Base-by-base conservation (phyloP, 345 rosid genomes). In the Psidium guajava region DNA sequence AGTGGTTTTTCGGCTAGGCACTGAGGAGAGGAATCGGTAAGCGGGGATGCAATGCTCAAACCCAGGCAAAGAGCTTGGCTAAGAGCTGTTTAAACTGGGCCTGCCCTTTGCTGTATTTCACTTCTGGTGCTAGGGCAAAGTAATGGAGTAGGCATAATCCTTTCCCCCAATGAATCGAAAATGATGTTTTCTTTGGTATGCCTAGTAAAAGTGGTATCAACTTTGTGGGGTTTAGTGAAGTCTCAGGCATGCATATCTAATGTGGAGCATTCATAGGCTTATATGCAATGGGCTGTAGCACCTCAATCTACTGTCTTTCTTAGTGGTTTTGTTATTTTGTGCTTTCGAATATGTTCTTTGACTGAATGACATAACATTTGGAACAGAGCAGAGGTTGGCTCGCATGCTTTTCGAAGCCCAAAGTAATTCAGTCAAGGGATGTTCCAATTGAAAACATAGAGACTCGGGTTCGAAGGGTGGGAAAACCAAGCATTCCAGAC, bases 331-430 rank as follows among this genome's bases (percentile, higher is more conserved):
- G 82, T 87, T 85, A 59, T 55, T 83, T 14, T 57, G 88, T 92
- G 90, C 88, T 84, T 86, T 86, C 49, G 75, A 49, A 74, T 86
- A 47, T 36, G 87, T 49, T 82, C 50, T 86, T 51, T 83, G 59
- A 80, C 86, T 55, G 86, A 85, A 74, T 11, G 64, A 28, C 27
- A 73, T 86, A 75, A 85, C 85, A 86, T 92, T 95, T 92, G 98
- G 87, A 92, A 95, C 97, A 94, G 97, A 91, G 91, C 97, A 94
- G 97, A 92, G 94, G 94, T 91, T 95, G 98, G 87, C 90, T 95
- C 90, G 98, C 92, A 91, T 92, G 96, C 94, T 93, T 83, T 89
- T 85, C 88, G 82, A 89, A 90, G 89, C 88, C 90, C 69, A 85
- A 81, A 80, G 69, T 88, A 84, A 89, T 69, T 82, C 85, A 51